A percentile compares a stretch with the other conserved stretches of the same genome.
Conservation (phyloP, 352 stramenopile species). For the Phytophthora sp. region DNA sequence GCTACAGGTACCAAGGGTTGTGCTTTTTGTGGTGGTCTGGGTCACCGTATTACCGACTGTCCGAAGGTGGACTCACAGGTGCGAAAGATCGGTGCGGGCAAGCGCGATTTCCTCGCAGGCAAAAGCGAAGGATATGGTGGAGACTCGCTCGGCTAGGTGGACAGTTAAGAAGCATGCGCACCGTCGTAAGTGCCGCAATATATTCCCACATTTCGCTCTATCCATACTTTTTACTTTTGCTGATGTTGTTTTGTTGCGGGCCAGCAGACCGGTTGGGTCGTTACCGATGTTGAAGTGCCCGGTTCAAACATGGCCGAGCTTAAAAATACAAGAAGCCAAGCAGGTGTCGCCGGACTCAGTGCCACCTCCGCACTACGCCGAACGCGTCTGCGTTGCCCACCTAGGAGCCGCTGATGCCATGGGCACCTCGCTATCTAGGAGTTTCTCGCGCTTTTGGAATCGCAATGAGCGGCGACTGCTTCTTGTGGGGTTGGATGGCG, state of each 20-base stretch:
- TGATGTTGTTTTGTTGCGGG: too few relatives aligned
- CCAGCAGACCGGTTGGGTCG: too few relatives aligned
- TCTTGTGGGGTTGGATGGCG: conserved; percentile 76
- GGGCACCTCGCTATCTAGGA: conserved; percentile 72
- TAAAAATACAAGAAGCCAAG: conserved; percentile 31
- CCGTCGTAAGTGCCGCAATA: conserved; percentile 9
- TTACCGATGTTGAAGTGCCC: conserved; percentile 23
- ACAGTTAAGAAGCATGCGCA: conserved; percentile 10
- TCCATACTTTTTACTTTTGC: too few relatives aligned
- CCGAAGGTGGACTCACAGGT: conserved; percentile 99
- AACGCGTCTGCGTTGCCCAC: conserved; percentile 5
- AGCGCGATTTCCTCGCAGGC: conserved; percentile 94
- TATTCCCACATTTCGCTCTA: background rate
- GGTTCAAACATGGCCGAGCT: background rate
- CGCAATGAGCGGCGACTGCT: conserved; percentile 79
- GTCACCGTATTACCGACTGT: conserved; percentile 98
- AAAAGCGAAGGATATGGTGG: conserved; percentile 93
- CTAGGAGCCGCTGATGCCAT: conserved; percentile 52
- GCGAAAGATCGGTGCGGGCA: conserved; percentile 92
- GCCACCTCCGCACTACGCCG: background rate
- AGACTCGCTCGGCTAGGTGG: conserved; percentile 83
- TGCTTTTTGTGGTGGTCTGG: conserved; percentile 98
- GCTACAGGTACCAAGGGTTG: conserved; percentile 93
- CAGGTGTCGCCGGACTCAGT: background rate
- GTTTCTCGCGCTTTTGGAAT: conserved; percentile 73